A percentile compares a stretch with the other conserved stretches of the same genome.
Evolutionary conservation across 352 stramenopile genomes (phyloP).

Genomic region (Nothophytophthora sp.): DNA sequence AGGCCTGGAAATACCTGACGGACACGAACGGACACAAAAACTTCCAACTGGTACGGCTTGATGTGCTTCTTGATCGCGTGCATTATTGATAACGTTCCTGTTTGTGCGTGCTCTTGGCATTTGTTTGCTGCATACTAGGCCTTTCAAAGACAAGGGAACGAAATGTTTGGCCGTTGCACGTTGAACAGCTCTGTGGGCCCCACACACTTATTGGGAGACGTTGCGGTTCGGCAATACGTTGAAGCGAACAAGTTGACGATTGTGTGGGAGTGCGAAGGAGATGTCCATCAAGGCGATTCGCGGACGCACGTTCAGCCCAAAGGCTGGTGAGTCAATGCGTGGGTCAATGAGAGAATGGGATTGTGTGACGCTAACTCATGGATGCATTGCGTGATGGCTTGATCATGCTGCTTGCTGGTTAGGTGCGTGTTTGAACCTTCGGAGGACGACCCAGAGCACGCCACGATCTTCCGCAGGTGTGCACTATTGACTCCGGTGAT

Average conservation of each 20-base stretch:
- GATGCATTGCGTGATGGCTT: too few species aligned
- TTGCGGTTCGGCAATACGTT: conserved; percentile 43
- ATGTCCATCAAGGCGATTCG: conserved; percentile 19
- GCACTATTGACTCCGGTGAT: conserved; percentile 39
- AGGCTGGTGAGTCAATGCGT: conserved; percentile 48
- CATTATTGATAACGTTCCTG: neutral
- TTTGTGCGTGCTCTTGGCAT: conserved; percentile 1
- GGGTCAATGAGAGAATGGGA: too few species aligned
- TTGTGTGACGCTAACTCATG: too few species aligned
- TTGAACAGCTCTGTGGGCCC: conserved; percentile 30
- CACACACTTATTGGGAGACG: conserved; percentile 34
- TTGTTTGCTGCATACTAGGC: conserved; percentile 10
- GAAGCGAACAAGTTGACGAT: conserved; percentile 41
- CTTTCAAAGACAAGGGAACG: conserved; percentile 37
- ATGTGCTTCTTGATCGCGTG: neutral
- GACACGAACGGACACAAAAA: conserved; percentile 17
- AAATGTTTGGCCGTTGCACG: conserved; percentile 45
- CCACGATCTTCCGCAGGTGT: conserved; percentile 38
- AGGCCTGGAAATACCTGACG: conserved; percentile 39
- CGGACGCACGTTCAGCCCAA: conserved; percentile 40
- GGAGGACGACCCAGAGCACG: conserved; percentile 24
- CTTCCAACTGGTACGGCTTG: conserved; percentile 33
- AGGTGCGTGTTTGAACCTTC: conserved; percentile 49
- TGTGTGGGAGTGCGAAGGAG: conserved; percentile 48
- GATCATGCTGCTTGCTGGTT: neutral